Conservation (phyloP, 2,329 filamentous ascomycete genomes). For the Colletotrichum sp. region DNA sequence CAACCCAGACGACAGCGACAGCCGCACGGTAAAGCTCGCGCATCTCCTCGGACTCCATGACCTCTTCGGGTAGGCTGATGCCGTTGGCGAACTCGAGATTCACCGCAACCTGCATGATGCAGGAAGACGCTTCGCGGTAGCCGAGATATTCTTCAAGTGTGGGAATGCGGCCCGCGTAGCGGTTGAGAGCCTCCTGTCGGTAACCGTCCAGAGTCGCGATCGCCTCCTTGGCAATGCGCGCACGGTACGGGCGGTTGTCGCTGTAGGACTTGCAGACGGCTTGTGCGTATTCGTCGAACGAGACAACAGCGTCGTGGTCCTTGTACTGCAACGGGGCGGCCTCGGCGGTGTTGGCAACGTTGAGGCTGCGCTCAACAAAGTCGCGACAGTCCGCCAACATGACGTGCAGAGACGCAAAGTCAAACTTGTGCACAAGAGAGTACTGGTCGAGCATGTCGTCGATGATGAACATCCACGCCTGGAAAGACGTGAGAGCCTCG, state of each 20-base stretch:
- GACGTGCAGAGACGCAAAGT: neutral
- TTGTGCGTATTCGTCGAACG: neutral
- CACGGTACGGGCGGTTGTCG: neutral
- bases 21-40: neutral
- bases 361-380: constrained; percentile 8
- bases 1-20: neutral
- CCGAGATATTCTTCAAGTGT: neutral
- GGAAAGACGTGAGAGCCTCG: constrained; percentile 10
- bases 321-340: neutral
- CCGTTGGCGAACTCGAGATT: constrained; percentile 11
- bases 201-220: neutral
- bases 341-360: neutral
- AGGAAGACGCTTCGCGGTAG: constrained; percentile 4
- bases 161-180: neutral
- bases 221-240: neutral
- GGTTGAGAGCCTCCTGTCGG: neutral
- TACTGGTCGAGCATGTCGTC: constrained; percentile 16
- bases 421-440: neutral
- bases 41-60: constrained; percentile 1
- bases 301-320: constrained; percentile 1
- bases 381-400: constrained; percentile 2
- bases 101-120: constrained; percentile 1
- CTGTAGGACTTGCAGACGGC: neutral
- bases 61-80: neutral
- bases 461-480: constrained; percentile 12